phyloP scores from a whole-genome alignment of 2,329 filamentous ascomycete genomes.

The Ophiostoma ips region DNA sequence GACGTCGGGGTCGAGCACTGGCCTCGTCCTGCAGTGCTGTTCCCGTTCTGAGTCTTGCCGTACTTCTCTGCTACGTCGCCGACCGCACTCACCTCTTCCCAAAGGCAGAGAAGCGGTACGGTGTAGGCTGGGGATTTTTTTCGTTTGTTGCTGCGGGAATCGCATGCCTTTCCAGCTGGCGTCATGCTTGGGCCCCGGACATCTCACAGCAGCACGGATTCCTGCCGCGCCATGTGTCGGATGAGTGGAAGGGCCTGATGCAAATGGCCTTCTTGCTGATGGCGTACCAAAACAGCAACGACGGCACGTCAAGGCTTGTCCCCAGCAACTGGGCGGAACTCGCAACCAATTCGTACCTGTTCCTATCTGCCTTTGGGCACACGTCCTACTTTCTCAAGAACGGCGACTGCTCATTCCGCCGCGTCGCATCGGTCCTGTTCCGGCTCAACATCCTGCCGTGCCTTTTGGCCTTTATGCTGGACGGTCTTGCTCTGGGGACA shows the following conservation, averaged over 20 bases:
- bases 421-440: constrained; percentile 38
- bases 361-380: constrained; percentile 49
- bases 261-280: constrained; percentile 37
- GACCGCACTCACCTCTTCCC: constrained; percentile 41
- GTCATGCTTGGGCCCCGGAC: background rate
- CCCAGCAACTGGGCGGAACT: constrained; percentile 42
- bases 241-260: constrained; percentile 57
- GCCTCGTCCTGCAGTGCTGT: background rate
- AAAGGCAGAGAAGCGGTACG: constrained; percentile 30
- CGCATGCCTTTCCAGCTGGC: background rate
- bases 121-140: constrained; percentile 16
- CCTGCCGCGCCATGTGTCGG: constrained; percentile 40
- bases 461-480: constrained; percentile 39
- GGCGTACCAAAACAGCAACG: constrained; percentile 40
- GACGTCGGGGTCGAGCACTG: background rate
- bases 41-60: background rate
- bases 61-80: constrained; percentile 33
- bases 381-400: constrained; percentile 42
- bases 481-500: constrained; percentile 21
- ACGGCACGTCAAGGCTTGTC: constrained; percentile 23
- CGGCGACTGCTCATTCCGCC: constrained; percentile 40
- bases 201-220: constrained; percentile 17
- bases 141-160: constrained; percentile 13
- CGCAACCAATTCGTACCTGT: constrained; percentile 43
- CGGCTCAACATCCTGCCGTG: constrained; percentile 43